Evolutionary conservation across 31 red algal genomes (phyloP).

Genomic region (Asparagopsis taxiformis): DNA sequence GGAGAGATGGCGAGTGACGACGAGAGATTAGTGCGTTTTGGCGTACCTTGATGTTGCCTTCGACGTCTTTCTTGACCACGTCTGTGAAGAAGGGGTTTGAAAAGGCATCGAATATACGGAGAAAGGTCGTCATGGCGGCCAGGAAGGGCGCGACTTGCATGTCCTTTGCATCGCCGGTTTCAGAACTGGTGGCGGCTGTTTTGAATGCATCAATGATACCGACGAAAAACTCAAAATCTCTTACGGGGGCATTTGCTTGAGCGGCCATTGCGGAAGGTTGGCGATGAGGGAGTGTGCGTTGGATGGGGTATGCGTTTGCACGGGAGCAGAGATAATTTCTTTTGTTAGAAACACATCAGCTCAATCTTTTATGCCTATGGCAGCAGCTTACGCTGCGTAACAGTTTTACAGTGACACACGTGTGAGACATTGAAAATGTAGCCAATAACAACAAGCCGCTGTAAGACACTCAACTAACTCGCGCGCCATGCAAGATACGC

Average conservation of each 20-base stretch:
- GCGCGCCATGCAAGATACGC: no score
- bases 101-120: constrained; percentile 69
- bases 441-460: no score
- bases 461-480: no score
- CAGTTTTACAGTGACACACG: no score
- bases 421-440: no score
- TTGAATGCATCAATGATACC: constrained; percentile 63
- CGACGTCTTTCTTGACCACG: constrained; percentile 69
- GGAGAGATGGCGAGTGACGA: neutral
- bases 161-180: constrained; percentile 21
- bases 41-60: constrained; percentile 49
- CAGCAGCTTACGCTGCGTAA: no score
- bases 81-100: constrained; percentile 63
- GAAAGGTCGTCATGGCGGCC: constrained; percentile 68
- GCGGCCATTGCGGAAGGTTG: constrained; percentile 15
- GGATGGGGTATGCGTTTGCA: neutral
- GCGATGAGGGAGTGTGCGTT: neutral
- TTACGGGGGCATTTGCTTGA: constrained; percentile 2
- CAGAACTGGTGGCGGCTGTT: constrained; percentile 6
- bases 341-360: no score
- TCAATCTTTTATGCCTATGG: no score
- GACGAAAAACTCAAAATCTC: constrained; percentile 52
- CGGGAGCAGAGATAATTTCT: neutral
- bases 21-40: neutral
- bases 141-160: constrained; percentile 53